Evolutionary conservation across 306 rosid genomes (phyloP), one percentile per base, ranked within the genome.

Genomic region (Lablab purpureus): DNA sequence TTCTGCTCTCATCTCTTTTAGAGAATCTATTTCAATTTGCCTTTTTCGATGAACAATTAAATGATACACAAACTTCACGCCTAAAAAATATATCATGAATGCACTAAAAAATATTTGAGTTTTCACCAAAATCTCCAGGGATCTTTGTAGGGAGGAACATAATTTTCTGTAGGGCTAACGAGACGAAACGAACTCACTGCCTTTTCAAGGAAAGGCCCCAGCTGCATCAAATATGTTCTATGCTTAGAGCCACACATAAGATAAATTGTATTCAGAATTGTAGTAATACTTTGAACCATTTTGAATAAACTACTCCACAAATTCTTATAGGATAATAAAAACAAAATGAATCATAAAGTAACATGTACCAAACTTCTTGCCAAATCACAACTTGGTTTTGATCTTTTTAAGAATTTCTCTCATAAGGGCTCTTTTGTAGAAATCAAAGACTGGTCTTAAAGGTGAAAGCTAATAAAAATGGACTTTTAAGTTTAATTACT

Each of bases 81-180:
- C 34, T 14, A 15, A 72, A 72, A 59, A 23, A 25, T 41, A n/a
- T 12, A 73, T 62, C 43, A 43, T 15, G 50, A 78, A 73, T 76
- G 67, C 76, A 78, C 34, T 46, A 9, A 51, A 60, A 58, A 77
- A 87, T 80, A 36, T 32, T 36, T n/a, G 77, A 60, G 34, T 21
- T 63, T 82, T 88, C 88, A 96, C 99, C 99, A 96, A 90, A 96
- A 93, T 86, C 98, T 89, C 98, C 99, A 96, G 2, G 97, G 99
- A 88, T 93, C 99, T 89, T 91, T 90, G 89, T 40, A 91, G 19
- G 99, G 98, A 83, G 99, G 98, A 72, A 93, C 94, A 74, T 96
- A 93, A 32, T 91, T 80, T 80, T 93, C 91, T 0, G 97, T 91
- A 12, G 99, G 94, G 30, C 88, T 86, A 21, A 88, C 79, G 63